These are phyloP conservation scores for Solanum verrucosum DNA, from an alignment of 257 asterid genomes.

Conservation along the genomic window DNA sequence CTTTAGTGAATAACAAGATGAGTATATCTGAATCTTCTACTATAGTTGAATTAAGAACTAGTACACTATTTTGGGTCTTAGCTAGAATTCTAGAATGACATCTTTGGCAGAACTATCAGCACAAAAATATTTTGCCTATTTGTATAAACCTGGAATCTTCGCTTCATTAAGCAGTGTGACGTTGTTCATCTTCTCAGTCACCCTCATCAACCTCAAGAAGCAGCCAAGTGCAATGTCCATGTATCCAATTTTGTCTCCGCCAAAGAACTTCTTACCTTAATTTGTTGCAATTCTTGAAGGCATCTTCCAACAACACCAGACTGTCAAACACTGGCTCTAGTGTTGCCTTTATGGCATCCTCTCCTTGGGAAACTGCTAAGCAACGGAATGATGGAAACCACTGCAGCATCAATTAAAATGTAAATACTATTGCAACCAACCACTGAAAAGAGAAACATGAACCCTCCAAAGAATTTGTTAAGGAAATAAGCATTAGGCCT, in stretches of 20 bases:
- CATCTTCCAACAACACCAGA: slow-evolving; percentile 35
- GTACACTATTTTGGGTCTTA: not conserved
- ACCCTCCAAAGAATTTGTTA: not conserved
- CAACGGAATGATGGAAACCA: slow-evolving; percentile 39
- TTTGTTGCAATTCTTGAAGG: slow-evolving; percentile 33
- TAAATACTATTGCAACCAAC: too few species aligned
- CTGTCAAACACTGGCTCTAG: slow-evolving; percentile 21
- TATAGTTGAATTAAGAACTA: too few species aligned
- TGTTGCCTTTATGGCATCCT: slow-evolving; percentile 22
- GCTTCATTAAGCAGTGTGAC: slow-evolving; percentile 27
- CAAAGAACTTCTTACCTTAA: slow-evolving; percentile 34
- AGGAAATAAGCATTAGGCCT: not conserved
- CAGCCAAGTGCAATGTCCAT: slow-evolving; percentile 47
- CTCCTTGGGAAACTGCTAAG: slow-evolving; percentile 18
- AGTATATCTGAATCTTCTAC: too few species aligned
- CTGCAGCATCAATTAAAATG: slow-evolving; percentile 14
- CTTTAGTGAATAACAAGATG: not conserved
- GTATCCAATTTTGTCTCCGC: slow-evolving; percentile 44
- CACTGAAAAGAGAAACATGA: too few species aligned
- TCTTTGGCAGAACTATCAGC: slow-evolving; percentile 28
- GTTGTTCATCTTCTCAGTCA: slow-evolving; percentile 14
- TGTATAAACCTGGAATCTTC: slow-evolving; percentile 30
- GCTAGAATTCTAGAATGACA: slow-evolving; percentile 22
- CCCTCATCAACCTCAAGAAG: slow-evolving; percentile 33
- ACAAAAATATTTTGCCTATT: slow-evolving; percentile 33